phyloP scores from a whole-genome alignment of 495 filamentous ascomycete genomes.

The Ascobolus immersus region DNA sequence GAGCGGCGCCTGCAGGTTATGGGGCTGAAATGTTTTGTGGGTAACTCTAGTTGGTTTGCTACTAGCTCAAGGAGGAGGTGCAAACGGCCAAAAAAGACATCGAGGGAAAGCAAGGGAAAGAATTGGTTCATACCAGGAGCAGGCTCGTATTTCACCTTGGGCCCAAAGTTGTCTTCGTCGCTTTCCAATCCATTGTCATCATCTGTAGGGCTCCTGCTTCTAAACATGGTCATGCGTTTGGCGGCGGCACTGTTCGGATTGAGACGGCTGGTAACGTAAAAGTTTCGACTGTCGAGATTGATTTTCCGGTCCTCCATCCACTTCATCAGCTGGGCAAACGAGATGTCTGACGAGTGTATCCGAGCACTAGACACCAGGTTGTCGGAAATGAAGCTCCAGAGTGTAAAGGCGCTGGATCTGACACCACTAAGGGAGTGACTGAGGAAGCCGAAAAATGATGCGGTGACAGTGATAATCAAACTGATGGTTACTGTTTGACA shows the following conservation, averaged over 20 bases:
- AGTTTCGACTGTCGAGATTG: constrained; percentile 15
- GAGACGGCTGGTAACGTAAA: constrained; percentile 16
- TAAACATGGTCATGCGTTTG: constrained; percentile 14
- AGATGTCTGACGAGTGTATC: constrained; percentile 17
- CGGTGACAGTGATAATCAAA: too few relatives aligned
- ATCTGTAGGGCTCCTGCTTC: constrained; percentile 8
- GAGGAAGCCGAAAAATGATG: neutral
- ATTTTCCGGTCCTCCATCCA: constrained; percentile 14
- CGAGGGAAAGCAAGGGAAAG: constrained; percentile 5
- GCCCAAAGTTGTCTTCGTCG: constrained; percentile 14
- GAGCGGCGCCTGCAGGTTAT: neutral
- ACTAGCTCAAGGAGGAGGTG: too few relatives aligned
- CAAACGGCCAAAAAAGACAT: constrained; percentile 8
- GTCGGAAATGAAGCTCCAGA: constrained; percentile 11
- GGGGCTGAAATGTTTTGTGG: neutral
- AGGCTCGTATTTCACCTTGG: constrained; percentile 16
- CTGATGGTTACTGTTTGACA: too few relatives aligned
- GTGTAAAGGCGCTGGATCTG: neutral
- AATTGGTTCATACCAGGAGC: constrained; percentile 12
- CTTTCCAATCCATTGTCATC: constrained; percentile 16
- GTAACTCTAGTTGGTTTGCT: too few relatives aligned
- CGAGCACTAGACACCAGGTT: constrained; percentile 16
- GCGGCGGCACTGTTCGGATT: constrained; percentile 16
- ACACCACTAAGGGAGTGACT: neutral
- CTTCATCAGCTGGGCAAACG: constrained; percentile 15